These are phyloP conservation scores for Brettanomyces sp. DNA, from an alignment of 805 yeast species.

Conservation along the genomic window DNA sequence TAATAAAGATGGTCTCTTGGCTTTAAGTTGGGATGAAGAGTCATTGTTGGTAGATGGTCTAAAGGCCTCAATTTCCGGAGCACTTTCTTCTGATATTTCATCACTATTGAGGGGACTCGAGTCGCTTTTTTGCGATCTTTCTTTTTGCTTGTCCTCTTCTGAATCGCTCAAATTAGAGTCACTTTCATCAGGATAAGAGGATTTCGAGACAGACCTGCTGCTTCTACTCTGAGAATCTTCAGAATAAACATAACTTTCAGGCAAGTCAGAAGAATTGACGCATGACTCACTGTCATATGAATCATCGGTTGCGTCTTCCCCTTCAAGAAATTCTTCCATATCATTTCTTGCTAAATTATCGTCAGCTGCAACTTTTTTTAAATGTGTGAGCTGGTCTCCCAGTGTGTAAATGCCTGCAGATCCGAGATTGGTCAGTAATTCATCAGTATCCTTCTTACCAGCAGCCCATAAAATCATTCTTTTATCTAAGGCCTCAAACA, in stretches of 20 bases:
- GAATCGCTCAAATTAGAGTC: constrained; percentile 3
- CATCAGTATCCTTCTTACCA: constrained; percentile 9
- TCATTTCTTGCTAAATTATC: constrained; percentile 6
- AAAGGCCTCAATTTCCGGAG: not conserved
- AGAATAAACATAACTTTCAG: too few species aligned
- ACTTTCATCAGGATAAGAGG: not conserved
- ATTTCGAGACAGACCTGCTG: not conserved
- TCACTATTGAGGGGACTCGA: too few species aligned
- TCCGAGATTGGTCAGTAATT: constrained; percentile 14
- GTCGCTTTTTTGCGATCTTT: not conserved
- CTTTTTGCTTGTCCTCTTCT: constrained; percentile 5
- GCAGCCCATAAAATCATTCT: constrained; percentile 9
- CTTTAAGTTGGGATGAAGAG: not conserved
- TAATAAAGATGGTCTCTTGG: not conserved
- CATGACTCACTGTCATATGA: not conserved
- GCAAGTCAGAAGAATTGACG: not conserved
- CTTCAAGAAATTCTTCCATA: constrained; percentile 5
- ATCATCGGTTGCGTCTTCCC: constrained; percentile 1
- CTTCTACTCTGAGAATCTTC: too few species aligned
- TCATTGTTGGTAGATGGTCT: not conserved
- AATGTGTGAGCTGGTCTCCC: constrained; percentile 15
- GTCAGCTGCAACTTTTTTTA: constrained; percentile 8
- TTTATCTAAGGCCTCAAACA: constrained; percentile 28
- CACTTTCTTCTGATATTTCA: not conserved
- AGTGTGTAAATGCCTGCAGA: constrained; percentile 18